Conservation (phyloP, 768 basidiomycete genomes). For the Collybiopsis confluens region DNA sequence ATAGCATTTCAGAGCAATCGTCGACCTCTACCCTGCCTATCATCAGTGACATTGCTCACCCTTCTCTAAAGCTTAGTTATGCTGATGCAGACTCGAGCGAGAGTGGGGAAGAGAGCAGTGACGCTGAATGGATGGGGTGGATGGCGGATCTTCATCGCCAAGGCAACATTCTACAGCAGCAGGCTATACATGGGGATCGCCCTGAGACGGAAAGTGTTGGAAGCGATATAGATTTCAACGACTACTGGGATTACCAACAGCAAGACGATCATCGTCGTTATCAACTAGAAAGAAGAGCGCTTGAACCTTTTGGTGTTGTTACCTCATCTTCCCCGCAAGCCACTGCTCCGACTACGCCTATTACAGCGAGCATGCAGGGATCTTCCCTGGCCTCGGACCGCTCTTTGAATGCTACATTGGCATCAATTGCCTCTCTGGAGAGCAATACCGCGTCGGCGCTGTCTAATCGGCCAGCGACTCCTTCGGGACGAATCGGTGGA, state of each 20-base stretch:
- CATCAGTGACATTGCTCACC: background rate
- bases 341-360: background rate
- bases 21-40: background rate
- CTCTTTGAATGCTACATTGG: background rate
- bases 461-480: background rate
- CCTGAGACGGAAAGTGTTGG: slow-evolving; percentile 2
- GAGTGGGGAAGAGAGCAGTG: slow-evolving; percentile 41
- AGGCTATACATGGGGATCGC: slow-evolving; percentile 3
- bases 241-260: slow-evolving; percentile 9
- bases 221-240: slow-evolving; percentile 10
- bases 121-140: slow-evolving; percentile 69
- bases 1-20: background rate
- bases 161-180: slow-evolving; percentile 23
- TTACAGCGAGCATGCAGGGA: too few relatives aligned
- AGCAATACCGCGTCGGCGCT: background rate
- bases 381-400: background rate
- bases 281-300: slow-evolving; percentile 17
- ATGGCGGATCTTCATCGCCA: slow-evolving; percentile 49
- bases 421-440: slow-evolving; percentile 1
- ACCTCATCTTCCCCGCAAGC: slow-evolving; percentile 9
- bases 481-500: slow-evolving; percentile 8
- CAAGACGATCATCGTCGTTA: slow-evolving; percentile 17
- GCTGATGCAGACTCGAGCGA: slow-evolving; percentile 32
- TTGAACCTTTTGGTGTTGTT: slow-evolving; percentile 29
- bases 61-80: slow-evolving; percentile 11